Conservation (phyloP, 306 rosid genomes). For the Lotus japonicus region DNA sequence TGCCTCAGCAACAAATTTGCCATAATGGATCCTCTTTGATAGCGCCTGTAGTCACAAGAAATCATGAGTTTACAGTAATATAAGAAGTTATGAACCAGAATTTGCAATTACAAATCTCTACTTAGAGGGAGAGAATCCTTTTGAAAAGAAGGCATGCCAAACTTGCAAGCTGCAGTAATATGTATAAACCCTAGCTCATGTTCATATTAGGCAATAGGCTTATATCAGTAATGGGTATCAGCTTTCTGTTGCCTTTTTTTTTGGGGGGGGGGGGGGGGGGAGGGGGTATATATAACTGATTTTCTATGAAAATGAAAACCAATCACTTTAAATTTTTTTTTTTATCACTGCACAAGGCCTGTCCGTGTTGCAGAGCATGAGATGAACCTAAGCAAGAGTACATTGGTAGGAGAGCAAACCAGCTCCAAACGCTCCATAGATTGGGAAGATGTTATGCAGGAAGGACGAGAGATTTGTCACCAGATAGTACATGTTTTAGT, state of each 20-base stretch:
- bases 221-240: neutral
- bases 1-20: slow-evolving; percentile 89
- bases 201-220: neutral
- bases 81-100: slow-evolving; percentile 11
- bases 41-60: slow-evolving; percentile 48
- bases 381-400: neutral
- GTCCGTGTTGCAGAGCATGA: neutral
- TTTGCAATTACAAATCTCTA: neutral
- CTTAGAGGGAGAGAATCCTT: neutral
- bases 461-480: neutral
- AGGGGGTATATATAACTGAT: too few relatives aligned
- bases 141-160: neutral
- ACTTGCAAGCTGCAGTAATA: neutral
- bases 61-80: neutral
- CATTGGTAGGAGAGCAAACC: neutral
- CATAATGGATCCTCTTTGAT: slow-evolving; percentile 91
- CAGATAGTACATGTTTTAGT: neutral
- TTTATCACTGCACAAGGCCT: neutral
- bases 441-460: neutral
- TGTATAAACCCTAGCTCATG: neutral
- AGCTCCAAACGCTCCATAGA: neutral
- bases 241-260: neutral
- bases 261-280: too few relatives aligned
- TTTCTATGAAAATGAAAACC: too few relatives aligned
- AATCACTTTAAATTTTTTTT: neutral